Base-by-base conservation (phyloP, 225 moss, liverwort and hornwort species). In the Climacium dendroides region DNA sequence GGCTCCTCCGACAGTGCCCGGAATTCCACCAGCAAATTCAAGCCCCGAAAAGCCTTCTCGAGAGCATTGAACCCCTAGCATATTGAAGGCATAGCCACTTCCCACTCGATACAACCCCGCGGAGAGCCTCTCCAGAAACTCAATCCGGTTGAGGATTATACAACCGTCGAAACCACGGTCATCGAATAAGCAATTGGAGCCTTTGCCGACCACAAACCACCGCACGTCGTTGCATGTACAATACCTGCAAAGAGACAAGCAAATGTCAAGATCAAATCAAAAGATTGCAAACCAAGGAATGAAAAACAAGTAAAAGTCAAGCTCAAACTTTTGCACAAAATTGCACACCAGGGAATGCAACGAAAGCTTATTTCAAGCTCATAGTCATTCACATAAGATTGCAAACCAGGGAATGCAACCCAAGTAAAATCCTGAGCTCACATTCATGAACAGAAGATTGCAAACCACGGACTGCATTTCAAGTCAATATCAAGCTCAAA, bases 181-280 rank as follows among this genome's bases (percentile, higher is more conserved):
- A 72, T 97, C 96, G 79, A 99, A 99, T 89, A 97, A 94, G 85
- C 97, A 97, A 89, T 97, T 99, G 48, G 96, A 97, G 28, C 98
- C 98, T 74, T 96, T 99, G n/a, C 97, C 98, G 26, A 99, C 89
- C 86, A 97, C 93, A 78, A 99, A 96, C 91, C 93, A 90, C 60
- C 87, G 92, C 74, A 94, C 92, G 65, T 87, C 43, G 34, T 92
- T 87, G 29, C 69, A 86, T 28, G 75, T 86, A 75, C 98, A 97
- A 76, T 95, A 95, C 89, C 97, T 98, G 92, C 61, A 62, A 85
- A 82, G n/a, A 48, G 83, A 13, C n/a, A 22, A 47, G 63, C 55
- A 37, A 26, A 58, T 29, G 15, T 48, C 53, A 37, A 53, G 78
- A 28, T 78, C 57, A 18, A 78, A 26, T 17, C 30, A 80, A 18